phyloP scores from a whole-genome alignment of 176 grass and related monocot species.

The Poa annua region DNA sequence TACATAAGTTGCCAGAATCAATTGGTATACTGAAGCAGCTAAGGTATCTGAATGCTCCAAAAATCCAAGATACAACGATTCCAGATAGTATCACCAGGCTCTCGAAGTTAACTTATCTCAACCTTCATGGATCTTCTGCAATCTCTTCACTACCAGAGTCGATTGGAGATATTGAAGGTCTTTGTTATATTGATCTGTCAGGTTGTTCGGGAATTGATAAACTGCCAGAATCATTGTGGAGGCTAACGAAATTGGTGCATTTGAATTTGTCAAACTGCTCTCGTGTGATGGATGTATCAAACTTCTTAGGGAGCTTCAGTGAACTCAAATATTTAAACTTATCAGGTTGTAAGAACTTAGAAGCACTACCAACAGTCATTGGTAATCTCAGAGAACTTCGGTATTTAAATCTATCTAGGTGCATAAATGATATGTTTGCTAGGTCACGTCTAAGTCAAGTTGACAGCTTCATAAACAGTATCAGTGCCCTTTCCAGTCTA shows the following conservation, averaged over 20 bases:
- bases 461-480: not conserved
- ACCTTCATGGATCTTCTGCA: not conserved
- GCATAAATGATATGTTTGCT: not conserved
- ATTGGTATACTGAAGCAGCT: slow-evolving; percentile 26
- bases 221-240: not conserved
- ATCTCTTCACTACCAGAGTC: not conserved
- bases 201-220: not conserved
- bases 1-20: not conserved
- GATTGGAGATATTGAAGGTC: not conserved
- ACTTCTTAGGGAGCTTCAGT: not conserved
- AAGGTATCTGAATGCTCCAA: not conserved
- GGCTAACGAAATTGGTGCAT: not conserved
- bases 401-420: slow-evolving; percentile 12
- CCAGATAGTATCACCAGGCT: slow-evolving; percentile 3
- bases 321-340: too few relatives aligned
- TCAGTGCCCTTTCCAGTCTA: not conserved
- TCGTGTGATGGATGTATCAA: not conserved
- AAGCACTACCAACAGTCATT: not conserved
- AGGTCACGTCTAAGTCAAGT: too few relatives aligned
- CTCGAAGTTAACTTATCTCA: slow-evolving; percentile 17
- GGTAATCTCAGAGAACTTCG: not conserved
- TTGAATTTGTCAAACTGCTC: slow-evolving; percentile 11
- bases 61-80: not conserved
- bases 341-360: not conserved
- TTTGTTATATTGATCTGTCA: not conserved